Evolutionary conservation across 306 rosid species (phyloP).

Genomic region (Inga oerstediana): DNA sequence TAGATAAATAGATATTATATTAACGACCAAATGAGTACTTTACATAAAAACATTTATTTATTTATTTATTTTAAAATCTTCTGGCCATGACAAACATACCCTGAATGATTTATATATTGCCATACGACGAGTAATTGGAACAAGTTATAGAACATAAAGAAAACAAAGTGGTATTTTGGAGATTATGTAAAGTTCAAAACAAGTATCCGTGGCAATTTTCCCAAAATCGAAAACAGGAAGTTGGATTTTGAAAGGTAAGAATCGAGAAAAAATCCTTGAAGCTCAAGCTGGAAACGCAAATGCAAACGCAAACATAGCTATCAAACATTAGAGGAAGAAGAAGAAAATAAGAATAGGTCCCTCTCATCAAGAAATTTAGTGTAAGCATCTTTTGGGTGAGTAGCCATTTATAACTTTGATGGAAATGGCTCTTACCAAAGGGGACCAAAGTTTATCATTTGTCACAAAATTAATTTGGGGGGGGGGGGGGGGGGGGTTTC

Average conservation of each 20-base stretch:
- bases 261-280: constrained; percentile 14
- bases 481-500: constrained; percentile 36
- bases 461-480: constrained; percentile 24
- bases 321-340: constrained; percentile 28
- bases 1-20: too few species aligned
- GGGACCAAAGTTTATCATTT: constrained; percentile 41
- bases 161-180: not conserved
- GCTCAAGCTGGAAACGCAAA: constrained; percentile 23
- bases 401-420: constrained; percentile 50
- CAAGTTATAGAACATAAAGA: not conserved
- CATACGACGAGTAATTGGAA: not conserved
- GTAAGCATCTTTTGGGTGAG: constrained; percentile 46
- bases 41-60: too few species aligned
- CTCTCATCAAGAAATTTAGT: constrained; percentile 38
- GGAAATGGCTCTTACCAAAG: constrained; percentile 33
- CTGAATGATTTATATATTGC: not conserved
- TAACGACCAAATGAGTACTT: too few species aligned
- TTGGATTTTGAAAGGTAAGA: constrained; percentile 3
- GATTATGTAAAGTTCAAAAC: not conserved
- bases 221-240: not conserved
- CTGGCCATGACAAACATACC: not conserved
- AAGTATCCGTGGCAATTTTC: not conserved
- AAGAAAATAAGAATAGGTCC: constrained; percentile 23
- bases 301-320: constrained; percentile 19
- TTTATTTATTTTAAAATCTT: too few species aligned